phyloP scores from a whole-genome alignment of 2,329 filamentous ascomycete genomes.

The Byssochlamys sp. region DNA sequence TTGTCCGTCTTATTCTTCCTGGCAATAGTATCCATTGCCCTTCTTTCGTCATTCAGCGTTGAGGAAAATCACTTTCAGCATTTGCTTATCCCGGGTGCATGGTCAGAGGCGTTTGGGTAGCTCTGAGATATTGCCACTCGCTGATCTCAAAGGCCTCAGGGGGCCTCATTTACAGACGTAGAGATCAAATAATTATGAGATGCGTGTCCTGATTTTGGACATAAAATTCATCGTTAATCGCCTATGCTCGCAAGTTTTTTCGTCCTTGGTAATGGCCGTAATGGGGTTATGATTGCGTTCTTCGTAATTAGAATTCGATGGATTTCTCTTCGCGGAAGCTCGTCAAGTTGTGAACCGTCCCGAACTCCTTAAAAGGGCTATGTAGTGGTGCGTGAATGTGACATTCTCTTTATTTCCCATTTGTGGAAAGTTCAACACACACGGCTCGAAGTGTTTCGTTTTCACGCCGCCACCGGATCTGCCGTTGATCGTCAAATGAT shows the following conservation, averaged over 20 bases:
- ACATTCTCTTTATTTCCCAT: not conserved
- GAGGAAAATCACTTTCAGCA: not conserved
- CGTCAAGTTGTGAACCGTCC: no score
- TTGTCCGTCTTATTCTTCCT: not conserved
- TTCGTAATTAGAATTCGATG: no score
- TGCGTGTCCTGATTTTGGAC: not conserved
- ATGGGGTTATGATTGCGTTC: not conserved
- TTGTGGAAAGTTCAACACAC: not conserved
- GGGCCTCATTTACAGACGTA: not conserved
- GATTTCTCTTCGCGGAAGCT: no score
- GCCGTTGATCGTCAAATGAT: not conserved
- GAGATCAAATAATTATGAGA: not conserved
- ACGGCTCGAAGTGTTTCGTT: not conserved
- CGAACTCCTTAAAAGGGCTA: not conserved
- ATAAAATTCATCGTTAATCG: not conserved
- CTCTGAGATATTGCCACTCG: not conserved
- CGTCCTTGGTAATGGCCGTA: not conserved
- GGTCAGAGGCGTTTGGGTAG: slow-evolving; percentile 1
- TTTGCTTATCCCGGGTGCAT: not conserved
- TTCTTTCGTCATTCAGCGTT: not conserved
- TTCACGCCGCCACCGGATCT: not conserved
- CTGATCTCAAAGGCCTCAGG: not conserved
- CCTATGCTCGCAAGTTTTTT: not conserved
- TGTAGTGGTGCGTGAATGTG: not conserved
- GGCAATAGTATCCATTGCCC: not conserved